A percentile compares a stretch with the other conserved stretches of the same genome.
Conservation (phyloP, 2,329 filamentous ascomycete species). For the Aspergillus latus region DNA sequence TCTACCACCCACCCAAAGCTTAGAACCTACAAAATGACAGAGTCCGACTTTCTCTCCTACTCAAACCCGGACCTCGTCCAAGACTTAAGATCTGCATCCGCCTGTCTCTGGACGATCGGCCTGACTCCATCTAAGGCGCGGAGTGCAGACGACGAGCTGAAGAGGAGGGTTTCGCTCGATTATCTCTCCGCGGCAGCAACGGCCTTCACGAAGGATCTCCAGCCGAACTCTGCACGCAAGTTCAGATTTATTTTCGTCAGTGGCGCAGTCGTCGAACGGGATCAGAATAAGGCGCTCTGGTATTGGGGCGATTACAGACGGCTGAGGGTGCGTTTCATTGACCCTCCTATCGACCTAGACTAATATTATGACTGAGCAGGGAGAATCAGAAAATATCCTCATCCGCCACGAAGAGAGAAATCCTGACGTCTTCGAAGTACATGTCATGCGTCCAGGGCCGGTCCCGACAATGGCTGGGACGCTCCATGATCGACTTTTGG, state of each 20-base stretch:
- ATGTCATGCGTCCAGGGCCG: constrained; percentile 23
- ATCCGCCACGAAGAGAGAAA: constrained; percentile 14
- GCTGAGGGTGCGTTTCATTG: constrained; percentile 15
- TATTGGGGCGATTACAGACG: constrained; percentile 20
- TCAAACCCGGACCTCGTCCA: constrained; percentile 43
- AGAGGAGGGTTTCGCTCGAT: not conserved
- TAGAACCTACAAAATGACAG: constrained; percentile 45
- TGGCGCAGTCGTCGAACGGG: constrained; percentile 16
- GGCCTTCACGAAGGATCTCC: not conserved
- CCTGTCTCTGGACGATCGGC: constrained; percentile 44
- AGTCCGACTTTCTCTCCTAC: constrained; percentile 56
- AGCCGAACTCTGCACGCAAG: not conserved
- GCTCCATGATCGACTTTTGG: constrained; percentile 12
- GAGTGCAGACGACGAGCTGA: not conserved
- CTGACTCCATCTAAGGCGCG: constrained; percentile 1
- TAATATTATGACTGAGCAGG: constrained; percentile 8
- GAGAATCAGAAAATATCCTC: constrained; percentile 21
- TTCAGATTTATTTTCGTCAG: constrained; percentile 25
- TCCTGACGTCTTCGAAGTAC: constrained; percentile 16
- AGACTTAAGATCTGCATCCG: constrained; percentile 44
- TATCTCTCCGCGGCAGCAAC: constrained; percentile 20
- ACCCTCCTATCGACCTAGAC: not conserved
- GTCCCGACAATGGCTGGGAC: constrained; percentile 13
- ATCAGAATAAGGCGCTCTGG: constrained; percentile 23
- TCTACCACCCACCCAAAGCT: constrained; percentile 48